Base-by-base conservation (phyloP, 2,329 filamentous ascomycete species). In the Lasiodiplodia sp. region DNA sequence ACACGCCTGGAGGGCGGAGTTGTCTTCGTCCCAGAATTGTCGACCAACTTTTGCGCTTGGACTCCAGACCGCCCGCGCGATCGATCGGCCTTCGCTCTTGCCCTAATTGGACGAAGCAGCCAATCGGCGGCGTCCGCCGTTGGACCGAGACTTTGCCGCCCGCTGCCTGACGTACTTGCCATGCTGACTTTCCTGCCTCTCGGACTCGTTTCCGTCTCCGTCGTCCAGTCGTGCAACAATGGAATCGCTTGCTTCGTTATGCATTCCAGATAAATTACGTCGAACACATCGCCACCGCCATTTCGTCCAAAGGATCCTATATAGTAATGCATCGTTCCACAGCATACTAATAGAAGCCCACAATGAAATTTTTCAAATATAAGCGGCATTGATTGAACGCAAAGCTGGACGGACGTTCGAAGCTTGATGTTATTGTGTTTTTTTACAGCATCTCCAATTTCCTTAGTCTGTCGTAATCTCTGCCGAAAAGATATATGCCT, bases 11-110 rank as follows among this genome's bases (percentile, higher is more conserved):
- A 16, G 31, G 28, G 65, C 56, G 65, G 53, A 38, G 65, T 25
- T 51, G 55, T 47, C 64, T 52, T 40, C 16, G 65, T 25, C 55
- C 55, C 25, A 51, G 58, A 63, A 51, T 47, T 63, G 64, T 58
- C 47, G 25, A 47, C 53, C 52, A 67, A 67, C 65, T 67, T 67
- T 67, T 67, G 55, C 64, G 64, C 64, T 66, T 66, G 64, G 64
- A 66, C 64, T 10, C 31, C 31, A 18, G n/a, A 47, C 44, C 44
- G 44, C 44, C 44, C 44, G 44, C 44, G 47, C 23, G 49, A 40
- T 28, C 63, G 51, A 44, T 47, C 34, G 64, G 12, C 63, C 25
- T 21, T 40, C 37, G 52, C 51, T 21, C 49, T 37, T 23, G 40
- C 18, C 56, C 28, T 16, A 57, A 47, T 21, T 21, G 44, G n/a